Evolutionary conservation across 192 early-diverging fungal genomes (phyloP), one percentile per base, ranked within the genome.

Genomic region (Coemansia sp.): DNA sequence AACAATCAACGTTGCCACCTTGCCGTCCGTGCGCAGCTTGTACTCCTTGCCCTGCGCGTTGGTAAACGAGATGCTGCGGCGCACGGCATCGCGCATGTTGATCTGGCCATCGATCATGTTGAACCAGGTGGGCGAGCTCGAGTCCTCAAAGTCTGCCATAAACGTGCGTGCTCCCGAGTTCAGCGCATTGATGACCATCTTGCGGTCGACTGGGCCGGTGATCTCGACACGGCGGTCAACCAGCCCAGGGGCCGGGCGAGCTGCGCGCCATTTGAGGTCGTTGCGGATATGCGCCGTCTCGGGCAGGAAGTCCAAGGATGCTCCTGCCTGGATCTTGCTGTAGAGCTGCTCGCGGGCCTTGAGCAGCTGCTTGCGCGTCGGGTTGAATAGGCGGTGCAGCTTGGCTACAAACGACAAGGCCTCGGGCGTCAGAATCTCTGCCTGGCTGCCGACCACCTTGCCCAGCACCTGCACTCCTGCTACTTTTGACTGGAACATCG

Each of bases 91-190:
- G 69, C 89, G 87, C 81, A 98, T 72, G 82, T 98, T 98, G 81
- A 88, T 78, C 74, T 94, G 92, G 30, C 96, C 96, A 57, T 82
- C 84, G 46, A 94, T 47, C 69, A 87, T 80, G 85, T 92, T 95
- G 57, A 90, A 87, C 94, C 94, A 98, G n/a, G 94, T 96, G 35
- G 96, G 96, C 14, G 92, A 85, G 80, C 89, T 95, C 18, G 96
- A 98, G 81, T 98, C 96, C 87, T 98, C 96, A 71, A 98, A 95
- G 77, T 98, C 96, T 30, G 96, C 96, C 96, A 98, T 98, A 76
- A 91, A 98, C 30, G 94, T 96, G 55, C 80, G 79, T 28, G 96
- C 89, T 3, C 90, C 94, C 20, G 91, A 90, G 82, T 96, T 98
- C 64, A 98, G 84, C 40, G 96, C 96, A 62, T 98, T 98, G 80